phyloP scores from a whole-genome alignment of 2,329 filamentous ascomycete genomes.

The Talaromyces atroroseus region DNA sequence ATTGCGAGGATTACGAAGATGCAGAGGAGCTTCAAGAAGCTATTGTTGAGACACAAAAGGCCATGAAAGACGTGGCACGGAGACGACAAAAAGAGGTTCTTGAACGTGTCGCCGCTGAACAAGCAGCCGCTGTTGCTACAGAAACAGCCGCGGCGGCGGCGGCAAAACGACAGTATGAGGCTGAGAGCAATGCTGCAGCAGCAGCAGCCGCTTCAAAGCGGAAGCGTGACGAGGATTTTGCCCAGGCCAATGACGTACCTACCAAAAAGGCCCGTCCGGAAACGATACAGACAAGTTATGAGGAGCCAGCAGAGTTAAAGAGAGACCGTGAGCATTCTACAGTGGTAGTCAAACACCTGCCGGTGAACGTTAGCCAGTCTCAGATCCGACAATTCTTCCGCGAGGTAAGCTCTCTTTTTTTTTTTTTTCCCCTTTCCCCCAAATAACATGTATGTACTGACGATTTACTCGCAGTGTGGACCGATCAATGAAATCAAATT shows the following conservation, averaged over 20 bases:
- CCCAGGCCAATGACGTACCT: constrained; percentile 47
- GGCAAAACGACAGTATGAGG: not conserved
- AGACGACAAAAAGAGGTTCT: constrained; percentile 61
- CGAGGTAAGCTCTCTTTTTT: constrained; percentile 44
- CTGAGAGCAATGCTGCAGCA: not conserved
- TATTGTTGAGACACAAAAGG: constrained; percentile 66
- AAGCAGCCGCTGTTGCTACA: constrained; percentile 16
- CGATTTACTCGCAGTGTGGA: constrained; percentile 54
- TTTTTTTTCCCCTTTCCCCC: not conserved
- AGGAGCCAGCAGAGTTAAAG: constrained; percentile 46
- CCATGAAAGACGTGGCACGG: constrained; percentile 57
- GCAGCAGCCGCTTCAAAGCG: constrained; percentile 51
- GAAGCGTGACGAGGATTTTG: constrained; percentile 60
- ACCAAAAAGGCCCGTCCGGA: constrained; percentile 63
- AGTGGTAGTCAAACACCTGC: constrained; percentile 73
- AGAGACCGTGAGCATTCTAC: constrained; percentile 89
- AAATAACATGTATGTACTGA: not conserved
- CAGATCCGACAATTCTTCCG: constrained; percentile 85
- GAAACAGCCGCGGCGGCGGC: constrained; percentile 14
- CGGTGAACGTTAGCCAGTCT: constrained; percentile 61
- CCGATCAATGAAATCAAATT: constrained; percentile 72
- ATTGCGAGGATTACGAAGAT: constrained; percentile 83
- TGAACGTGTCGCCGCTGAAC: constrained; percentile 1
- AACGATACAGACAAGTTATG: constrained; percentile 20
- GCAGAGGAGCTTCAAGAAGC: constrained; percentile 69